A percentile compares a stretch with the other conserved stretches of the same genome.
Conservation (phyloP, 2,329 filamentous ascomycete genomes). For the Cylindrodendrum hubeiense region DNA sequence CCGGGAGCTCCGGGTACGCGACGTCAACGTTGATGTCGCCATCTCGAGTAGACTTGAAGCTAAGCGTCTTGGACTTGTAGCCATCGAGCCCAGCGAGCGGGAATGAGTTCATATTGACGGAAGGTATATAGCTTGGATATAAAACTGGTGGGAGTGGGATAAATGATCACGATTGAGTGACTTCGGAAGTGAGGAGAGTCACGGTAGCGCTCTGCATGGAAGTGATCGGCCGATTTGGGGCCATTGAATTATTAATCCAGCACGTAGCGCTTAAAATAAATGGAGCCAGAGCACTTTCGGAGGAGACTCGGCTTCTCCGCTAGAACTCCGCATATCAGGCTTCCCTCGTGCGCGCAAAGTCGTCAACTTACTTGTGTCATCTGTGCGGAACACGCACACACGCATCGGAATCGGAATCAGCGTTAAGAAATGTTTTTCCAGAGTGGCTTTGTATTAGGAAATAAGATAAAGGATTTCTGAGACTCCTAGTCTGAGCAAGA, state of each 20-base stretch:
- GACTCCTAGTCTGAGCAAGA: too few relatives aligned
- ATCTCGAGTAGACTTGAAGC: constrained; percentile 26
- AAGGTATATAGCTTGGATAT: background rate
- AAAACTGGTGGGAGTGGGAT: background rate
- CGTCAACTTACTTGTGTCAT: too few relatives aligned
- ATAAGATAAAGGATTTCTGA: too few relatives aligned
- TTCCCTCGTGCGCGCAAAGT: background rate
- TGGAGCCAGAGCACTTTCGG: background rate
- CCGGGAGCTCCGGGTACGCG: constrained; percentile 29
- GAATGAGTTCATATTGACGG: background rate
- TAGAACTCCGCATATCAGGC: background rate
- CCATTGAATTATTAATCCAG: background rate
- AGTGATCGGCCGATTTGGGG: background rate
- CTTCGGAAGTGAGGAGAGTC: background rate
- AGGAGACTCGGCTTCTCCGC: background rate
- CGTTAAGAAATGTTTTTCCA: too few relatives aligned
- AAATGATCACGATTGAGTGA: background rate
- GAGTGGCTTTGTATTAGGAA: too few relatives aligned
- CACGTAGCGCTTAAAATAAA: background rate
- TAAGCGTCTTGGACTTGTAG: constrained; percentile 31
- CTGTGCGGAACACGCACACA: too few relatives aligned
- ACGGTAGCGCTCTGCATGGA: background rate
- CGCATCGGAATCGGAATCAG: too few relatives aligned
- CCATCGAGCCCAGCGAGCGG: background rate
- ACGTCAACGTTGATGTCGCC: constrained; percentile 35